Base-by-base conservation (phyloP, 257 asterid genomes). In the Ilex asprella region DNA sequence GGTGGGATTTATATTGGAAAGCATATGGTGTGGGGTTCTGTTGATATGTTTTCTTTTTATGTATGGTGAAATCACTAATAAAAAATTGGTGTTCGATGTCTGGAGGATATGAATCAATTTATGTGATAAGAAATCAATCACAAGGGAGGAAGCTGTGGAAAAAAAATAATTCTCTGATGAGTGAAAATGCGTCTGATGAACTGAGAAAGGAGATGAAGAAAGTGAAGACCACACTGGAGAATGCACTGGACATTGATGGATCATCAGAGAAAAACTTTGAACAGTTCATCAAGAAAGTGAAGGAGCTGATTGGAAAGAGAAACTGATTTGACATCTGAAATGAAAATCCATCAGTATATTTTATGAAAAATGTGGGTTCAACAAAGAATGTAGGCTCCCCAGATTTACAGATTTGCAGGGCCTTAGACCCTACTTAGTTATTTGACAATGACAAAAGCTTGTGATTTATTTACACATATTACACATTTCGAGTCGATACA, bases 1-100 rank as follows among this genome's bases (percentile, higher is more conserved):
- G 96, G 11, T 87, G 96, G 94, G 85, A 85, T 47, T 87, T 89
- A 79, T 79, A 0, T 54, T 87, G 61, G 94, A 85, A 16, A 85
- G 96, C 12, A 81, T 85, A 44, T 87, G 88, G 82, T 79, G 84
- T 30, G 66, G 75, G 6, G 76, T 79, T 11, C 94, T 91, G 0
- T 60, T 83, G 21, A 68, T 87, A 1, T 85, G 96, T 35, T 74
- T 70, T 47, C 94, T 91, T 2, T 47, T 87, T 61, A 72, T 87
- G 39, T 83, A 94, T 0, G 96, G 85, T 56, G 91, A 87, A 56
- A 83, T 83, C 27, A 79, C 96, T 0, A 85, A 87, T 27, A 76
- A 94, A 0, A 87, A 87, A 63, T 21, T 87, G n/a, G 87, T 87
- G 14, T 94, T 87, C 9, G 67, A 78, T 41, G 91, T 85, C 31